Base-by-base conservation (phyloP, 2,329 filamentous ascomycete genomes). In the Apiospora hydei region DNA sequence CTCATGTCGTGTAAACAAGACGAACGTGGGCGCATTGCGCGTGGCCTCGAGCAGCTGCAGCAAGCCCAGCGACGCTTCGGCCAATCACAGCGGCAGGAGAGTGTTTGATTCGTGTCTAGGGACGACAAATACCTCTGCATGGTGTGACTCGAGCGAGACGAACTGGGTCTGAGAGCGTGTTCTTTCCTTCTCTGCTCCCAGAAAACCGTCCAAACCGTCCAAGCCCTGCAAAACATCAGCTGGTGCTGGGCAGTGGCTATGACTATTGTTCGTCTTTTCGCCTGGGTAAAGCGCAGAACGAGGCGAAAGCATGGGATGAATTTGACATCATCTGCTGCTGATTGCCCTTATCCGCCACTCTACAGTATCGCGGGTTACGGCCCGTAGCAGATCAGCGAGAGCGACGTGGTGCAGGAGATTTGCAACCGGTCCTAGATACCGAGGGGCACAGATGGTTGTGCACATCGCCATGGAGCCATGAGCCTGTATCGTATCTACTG, bases 91-190 rank as follows among this genome's bases (percentile, higher is more conserved):
- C 21, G 34, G 18, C 34, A 41, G 30, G 41, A 41, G 57, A 41
- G 57, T 41, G 57, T 64, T 64, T 41, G 34, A 64, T 38, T 21
- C 57, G 34, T 64, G 57, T 41, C 34, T 13, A 64, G 57, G 57
- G 57, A 64, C 57, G 57, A 64, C 57, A 64, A 64, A 64, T 64
- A 64, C 34, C 57, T 7, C 41, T 21, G 57, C 10, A 64, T 64
- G 57, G 57, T 64, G 57, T 41, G 57, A 64, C 57, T 64, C 10
- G 34, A 41, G 57, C 57, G 57, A 64, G 57, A 64, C 57, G 57
- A 64, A 64, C 57, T 38, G n/a, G 57, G 57, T 64, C 57, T 41
- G 57, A 64, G 57, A 64, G 57, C 57, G 2, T 41, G 18, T n/a
- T 64, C 57, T n/a, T 64, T 21, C 34, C 14, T 64, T 34, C 38